A percentile compares a stretch with the other conserved stretches of the same genome.
These are phyloP conservation scores for Boletus edulis DNA, from an alignment of 768 basidiomycete species.

Conservation along the genomic window DNA sequence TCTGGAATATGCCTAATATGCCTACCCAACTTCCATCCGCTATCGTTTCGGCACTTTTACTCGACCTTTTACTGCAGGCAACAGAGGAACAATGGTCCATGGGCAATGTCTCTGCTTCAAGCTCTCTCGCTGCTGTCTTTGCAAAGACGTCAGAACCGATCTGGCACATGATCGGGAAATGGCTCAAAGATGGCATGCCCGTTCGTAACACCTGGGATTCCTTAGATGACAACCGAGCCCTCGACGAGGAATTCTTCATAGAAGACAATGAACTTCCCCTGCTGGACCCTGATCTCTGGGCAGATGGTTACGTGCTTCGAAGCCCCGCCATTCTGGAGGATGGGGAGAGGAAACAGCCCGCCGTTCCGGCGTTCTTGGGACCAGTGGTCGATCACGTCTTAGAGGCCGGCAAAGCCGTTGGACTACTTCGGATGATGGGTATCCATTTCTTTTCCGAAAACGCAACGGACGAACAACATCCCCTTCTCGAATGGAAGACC, in stretches of 20 bases:
- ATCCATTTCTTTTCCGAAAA: constrained; percentile 18
- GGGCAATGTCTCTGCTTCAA: constrained; percentile 52
- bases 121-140: constrained; percentile 62
- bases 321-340: constrained; percentile 34
- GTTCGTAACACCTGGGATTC: constrained; percentile 34
- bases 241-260: constrained; percentile 81
- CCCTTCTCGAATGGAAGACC: constrained; percentile 38
- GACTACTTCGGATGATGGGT: constrained; percentile 62
- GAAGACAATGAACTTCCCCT: constrained; percentile 65
- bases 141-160: constrained; percentile 61
- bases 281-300: constrained; percentile 77
- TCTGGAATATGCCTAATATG: constrained; percentile 42
- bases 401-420: constrained; percentile 72
- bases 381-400: constrained; percentile 59
- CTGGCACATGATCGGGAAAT: constrained; percentile 70
- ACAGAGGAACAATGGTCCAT: constrained; percentile 59
- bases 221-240: constrained; percentile 18
- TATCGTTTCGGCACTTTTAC: constrained; percentile 50
- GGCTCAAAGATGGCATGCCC: constrained; percentile 75
- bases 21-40: constrained; percentile 47
- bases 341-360: constrained; percentile 23
- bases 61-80: constrained; percentile 59
- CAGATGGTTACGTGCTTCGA: constrained; percentile 63
- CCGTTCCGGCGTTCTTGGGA: constrained; percentile 59
- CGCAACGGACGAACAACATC: constrained; percentile 21